phyloP scores from a whole-genome alignment of 2,329 filamentous ascomycete species.

The Pseudogymnoascus sp. region DNA sequence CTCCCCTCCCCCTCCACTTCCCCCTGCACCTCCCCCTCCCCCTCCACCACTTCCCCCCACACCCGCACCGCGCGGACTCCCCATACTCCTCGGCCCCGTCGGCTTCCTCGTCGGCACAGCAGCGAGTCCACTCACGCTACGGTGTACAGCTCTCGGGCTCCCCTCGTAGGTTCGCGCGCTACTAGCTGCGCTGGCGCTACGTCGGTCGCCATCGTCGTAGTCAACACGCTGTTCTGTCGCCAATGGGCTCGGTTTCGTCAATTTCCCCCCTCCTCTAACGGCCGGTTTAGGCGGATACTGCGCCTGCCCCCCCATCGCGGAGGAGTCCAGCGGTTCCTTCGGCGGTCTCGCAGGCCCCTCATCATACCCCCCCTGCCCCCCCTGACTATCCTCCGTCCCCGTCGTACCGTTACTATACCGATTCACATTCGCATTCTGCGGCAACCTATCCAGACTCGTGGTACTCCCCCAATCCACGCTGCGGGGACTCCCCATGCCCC shows the following conservation, averaged over 20 bases:
- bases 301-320: conserved; percentile 29
- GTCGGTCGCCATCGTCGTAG: conserved; percentile 26
- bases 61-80: background rate
- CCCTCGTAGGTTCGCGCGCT: conserved; percentile 38
- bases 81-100: conserved; percentile 28
- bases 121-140: background rate
- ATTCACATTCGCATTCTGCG: conserved; percentile 45
- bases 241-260: conserved; percentile 46
- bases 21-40: background rate
- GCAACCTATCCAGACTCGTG: conserved; percentile 44
- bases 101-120: conserved; percentile 24
- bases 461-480: conserved; percentile 57
- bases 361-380: background rate
- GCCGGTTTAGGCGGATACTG: conserved; percentile 34
- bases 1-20: no score
- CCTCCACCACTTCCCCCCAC: no score
- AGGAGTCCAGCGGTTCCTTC: conserved; percentile 48
- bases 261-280: conserved; percentile 24
- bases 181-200: background rate
- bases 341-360: conserved; percentile 47
- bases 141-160: conserved; percentile 27
- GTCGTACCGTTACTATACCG: conserved; percentile 32
- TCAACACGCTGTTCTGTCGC: conserved; percentile 41
- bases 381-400: conserved; percentile 13
- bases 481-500: conserved; percentile 45